Base-by-base conservation (phyloP, 371 early-diverging fungal species). In the Lichtheimia corymbifera region DNA sequence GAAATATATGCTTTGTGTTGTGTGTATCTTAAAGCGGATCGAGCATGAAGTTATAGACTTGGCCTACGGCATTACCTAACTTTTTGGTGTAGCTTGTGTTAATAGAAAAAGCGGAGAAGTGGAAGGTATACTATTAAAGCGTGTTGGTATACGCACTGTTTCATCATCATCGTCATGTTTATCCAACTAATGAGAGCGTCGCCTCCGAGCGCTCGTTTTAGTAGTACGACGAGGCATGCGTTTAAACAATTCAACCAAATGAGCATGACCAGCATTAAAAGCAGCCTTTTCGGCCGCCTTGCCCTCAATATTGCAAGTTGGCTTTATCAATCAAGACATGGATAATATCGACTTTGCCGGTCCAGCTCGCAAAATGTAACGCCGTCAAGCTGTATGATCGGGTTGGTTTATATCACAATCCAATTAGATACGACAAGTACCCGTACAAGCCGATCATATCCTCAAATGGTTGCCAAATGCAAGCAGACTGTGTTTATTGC, bases 351-450 rank as follows among this genome's bases (percentile, higher is more conserved):
- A 59, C 61, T 58, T 72, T 72, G n/a, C 84, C 84, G 60, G 79
- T 72, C 84, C 84, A 83, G 68, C 82, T 79, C 49, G 84, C 82
- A 72, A 78, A 83, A 73, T 83, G 84, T 52, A 83, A 68, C 0
- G 82, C 80, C 18, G 84, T 83, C 54, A 77, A 83, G 1, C 84
- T 82, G 65, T 80, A 15, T 67, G 63, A 59, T 81, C 84, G 13
- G 66, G 62, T 41, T 66, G 66, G 54, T 81, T 57, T 2, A 79
- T 61, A 58, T 79, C 68, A 50, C 74, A 73, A 3, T 70, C 76
- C 5, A 75, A 35, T 13, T 67, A 59, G 22, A 79, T 62, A n/a
- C n/a, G n/a, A n/a, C n/a, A 1, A 83, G 56, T 4, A 66, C 59
- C 22, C 58, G 27, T 5, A 73, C 76, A 15, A 83, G 61, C n/a